phyloP scores from a whole-genome alignment of 192 early-diverging fungal genomes.

The Coemansia sp. region DNA sequence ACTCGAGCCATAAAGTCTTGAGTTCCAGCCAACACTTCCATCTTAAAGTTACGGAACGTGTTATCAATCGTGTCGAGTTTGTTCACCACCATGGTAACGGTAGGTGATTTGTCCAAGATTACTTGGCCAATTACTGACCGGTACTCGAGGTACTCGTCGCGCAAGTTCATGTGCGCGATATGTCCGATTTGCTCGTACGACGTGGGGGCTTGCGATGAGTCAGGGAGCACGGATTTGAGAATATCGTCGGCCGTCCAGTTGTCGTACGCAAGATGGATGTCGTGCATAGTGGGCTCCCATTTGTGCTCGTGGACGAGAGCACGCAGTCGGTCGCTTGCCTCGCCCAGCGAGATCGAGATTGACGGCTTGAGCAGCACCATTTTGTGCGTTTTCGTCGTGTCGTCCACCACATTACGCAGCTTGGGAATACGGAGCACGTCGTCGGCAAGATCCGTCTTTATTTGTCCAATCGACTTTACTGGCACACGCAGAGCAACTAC shows the following conservation, averaged over 20 bases:
- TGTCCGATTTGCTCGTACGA: conserved; percentile 87
- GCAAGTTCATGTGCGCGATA: conserved; percentile 97
- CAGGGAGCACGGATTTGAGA: conserved; percentile 84
- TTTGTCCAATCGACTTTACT: conserved; percentile 54
- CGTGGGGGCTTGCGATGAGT: conserved; percentile 76
- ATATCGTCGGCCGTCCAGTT: conserved; percentile 93
- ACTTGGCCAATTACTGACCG: conserved; percentile 92
- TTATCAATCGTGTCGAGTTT: conserved; percentile 94
- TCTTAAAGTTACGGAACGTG: conserved; percentile 93
- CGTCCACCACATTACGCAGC: conserved; percentile 65
- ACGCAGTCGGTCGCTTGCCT: conserved; percentile 23
- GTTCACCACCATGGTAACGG: conserved; percentile 91
- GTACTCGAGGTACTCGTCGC: conserved; percentile 86
- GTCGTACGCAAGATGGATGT: conserved; percentile 73
- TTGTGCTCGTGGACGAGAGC: conserved; percentile 10
- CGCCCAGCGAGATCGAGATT: conserved; percentile 26
- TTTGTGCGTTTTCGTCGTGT: conserved; percentile 34
- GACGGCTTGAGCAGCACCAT: conserved; percentile 56
- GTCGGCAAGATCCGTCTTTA: conserved; percentile 43
- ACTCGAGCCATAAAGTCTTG: conserved; percentile 83
- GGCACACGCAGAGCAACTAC: conserved; percentile 71
- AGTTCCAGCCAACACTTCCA: conserved; percentile 95
- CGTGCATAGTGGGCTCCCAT: conserved; percentile 41
- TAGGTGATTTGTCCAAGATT: conserved; percentile 91
- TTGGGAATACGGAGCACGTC: conserved; percentile 66